A percentile compares a stretch with the other conserved stretches of the same genome.
Conservation (phyloP, 805 yeast species). For the Suhomyces tanzawaensis region DNA sequence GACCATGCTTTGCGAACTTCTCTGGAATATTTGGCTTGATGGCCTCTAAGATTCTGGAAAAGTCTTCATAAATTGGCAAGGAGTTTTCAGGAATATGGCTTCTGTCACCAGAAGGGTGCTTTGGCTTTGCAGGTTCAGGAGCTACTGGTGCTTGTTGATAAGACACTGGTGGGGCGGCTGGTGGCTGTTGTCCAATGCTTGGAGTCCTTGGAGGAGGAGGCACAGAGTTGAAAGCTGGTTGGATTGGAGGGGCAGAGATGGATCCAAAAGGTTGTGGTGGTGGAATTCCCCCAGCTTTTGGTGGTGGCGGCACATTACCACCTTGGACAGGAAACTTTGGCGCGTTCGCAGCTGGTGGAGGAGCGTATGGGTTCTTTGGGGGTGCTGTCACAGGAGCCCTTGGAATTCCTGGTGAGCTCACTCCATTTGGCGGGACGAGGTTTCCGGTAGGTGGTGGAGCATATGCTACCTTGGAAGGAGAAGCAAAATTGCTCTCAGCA, state of each 20-base stretch:
- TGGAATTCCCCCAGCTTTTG: constrained; percentile 6
- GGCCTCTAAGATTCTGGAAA: constrained; percentile 53
- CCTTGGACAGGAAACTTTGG: background rate
- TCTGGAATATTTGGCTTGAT: constrained; percentile 76
- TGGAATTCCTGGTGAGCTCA: constrained; percentile 8
- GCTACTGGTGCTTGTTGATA: constrained; percentile 13
- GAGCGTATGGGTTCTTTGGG: constrained; percentile 40
- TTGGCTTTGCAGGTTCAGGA: constrained; percentile 20
- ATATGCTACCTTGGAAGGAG: constrained; percentile 21
- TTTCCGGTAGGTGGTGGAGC: constrained; percentile 29
- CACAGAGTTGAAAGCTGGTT: constrained; percentile 5
- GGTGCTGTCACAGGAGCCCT: constrained; percentile 16
- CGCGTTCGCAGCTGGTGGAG: constrained; percentile 11
- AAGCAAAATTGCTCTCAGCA: constrained; percentile 12
- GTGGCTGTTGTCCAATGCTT: constrained; percentile 12
- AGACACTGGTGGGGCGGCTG: constrained; percentile 23
- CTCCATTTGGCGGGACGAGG: constrained; percentile 12
- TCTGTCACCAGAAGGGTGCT: constrained; percentile 64
- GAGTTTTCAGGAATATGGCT: constrained; percentile 61
- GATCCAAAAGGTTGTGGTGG: constrained; percentile 11
- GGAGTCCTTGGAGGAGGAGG: constrained; percentile 13
- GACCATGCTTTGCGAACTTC: constrained; percentile 66
- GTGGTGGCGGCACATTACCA: constrained; percentile 1
- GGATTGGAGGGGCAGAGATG: constrained; percentile 16
- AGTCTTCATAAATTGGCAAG: constrained; percentile 54